Evolutionary conservation across 2,329 filamentous ascomycete species (phyloP).

Genomic region (Pseudocercospora crystallina): DNA sequence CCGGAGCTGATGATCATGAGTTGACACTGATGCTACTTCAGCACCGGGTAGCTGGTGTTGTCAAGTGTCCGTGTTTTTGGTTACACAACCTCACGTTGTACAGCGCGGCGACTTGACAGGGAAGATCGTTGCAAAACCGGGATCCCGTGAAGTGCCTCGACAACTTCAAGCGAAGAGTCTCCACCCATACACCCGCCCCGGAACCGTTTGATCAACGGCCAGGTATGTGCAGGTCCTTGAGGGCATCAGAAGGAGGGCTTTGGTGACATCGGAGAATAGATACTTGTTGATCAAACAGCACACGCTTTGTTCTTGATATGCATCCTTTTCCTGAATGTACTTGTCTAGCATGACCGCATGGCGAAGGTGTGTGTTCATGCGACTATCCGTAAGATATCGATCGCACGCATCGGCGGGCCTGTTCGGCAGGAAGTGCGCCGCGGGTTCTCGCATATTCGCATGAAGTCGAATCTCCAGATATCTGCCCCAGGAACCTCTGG

Average conservation of each 20-base stretch:
- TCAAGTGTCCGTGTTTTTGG: conserved; percentile 10
- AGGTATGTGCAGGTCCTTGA: conserved; percentile 7
- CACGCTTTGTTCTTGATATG: background rate
- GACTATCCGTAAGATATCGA: background rate
- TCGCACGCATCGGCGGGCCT: no score
- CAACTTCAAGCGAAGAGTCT: conserved; percentile 22
- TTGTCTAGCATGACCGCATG: conserved; percentile 6
- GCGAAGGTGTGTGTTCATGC: conserved; percentile 8
- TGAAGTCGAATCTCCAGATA: no score
- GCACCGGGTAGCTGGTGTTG: conserved; percentile 21
- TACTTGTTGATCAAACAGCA: background rate
- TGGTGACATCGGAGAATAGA: conserved; percentile 13
- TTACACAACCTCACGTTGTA: conserved; percentile 12
- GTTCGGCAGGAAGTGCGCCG: no score
- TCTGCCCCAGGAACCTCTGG: no score
- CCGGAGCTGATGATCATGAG: conserved; percentile 16
- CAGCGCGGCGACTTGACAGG: conserved; percentile 15
- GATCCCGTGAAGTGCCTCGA: conserved; percentile 8
- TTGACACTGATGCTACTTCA: conserved; percentile 14
- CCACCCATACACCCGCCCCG: conserved; percentile 19
- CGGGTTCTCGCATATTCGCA: no score
- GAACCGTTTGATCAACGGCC: conserved; percentile 10
- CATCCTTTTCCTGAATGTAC: conserved; percentile 5
- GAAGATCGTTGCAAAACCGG: conserved; percentile 14
- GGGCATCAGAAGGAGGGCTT: conserved; percentile 3